Percentiles rank a stretch among this genome's conserved stretches.
These are phyloP conservation scores for Venturia oleaginea DNA, from an alignment of 2,329 filamentous ascomycete genomes.

Conservation along the genomic window DNA sequence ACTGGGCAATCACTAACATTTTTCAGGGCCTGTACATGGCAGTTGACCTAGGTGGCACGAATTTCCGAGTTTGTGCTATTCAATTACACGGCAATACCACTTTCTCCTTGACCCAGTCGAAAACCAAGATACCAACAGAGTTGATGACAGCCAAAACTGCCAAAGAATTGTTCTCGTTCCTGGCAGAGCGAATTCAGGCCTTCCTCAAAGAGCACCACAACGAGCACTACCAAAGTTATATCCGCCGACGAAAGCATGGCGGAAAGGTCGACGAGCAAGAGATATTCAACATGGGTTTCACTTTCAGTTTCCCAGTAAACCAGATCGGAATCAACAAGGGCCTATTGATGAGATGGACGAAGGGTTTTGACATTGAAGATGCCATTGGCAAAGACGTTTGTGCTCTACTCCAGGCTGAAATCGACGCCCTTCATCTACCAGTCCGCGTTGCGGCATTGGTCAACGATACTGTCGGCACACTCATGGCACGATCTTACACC, in stretches of 20 bases:
- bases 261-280: constrained; percentile 54
- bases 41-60: constrained; percentile 95
- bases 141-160: constrained; percentile 85
- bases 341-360: constrained; percentile 91
- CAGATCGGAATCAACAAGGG: constrained; percentile 95
- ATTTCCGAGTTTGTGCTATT: constrained; percentile 96
- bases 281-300: constrained; percentile 93
- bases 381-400: constrained; percentile 93
- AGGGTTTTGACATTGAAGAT: constrained; percentile 96
- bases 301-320: constrained; percentile 93
- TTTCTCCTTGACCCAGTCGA: constrained; percentile 86
- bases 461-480: constrained; percentile 93
- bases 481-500: constrained; percentile 96
- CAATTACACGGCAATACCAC: constrained; percentile 88
- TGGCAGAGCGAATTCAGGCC: constrained; percentile 82
- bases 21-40: constrained; percentile 86
- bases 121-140: constrained; percentile 80
- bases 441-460: constrained; percentile 93
- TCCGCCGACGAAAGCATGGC: constrained; percentile 48
- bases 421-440: constrained; percentile 76
- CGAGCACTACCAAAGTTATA: constrained; percentile 70
- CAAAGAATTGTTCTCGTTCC: constrained; percentile 80
- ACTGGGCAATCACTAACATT: constrained; percentile 14
- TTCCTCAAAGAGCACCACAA: constrained; percentile 84
- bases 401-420: constrained; percentile 76